phyloP scores from a whole-genome alignment of 768 basidiomycete species.

The Serendipita sp. region DNA sequence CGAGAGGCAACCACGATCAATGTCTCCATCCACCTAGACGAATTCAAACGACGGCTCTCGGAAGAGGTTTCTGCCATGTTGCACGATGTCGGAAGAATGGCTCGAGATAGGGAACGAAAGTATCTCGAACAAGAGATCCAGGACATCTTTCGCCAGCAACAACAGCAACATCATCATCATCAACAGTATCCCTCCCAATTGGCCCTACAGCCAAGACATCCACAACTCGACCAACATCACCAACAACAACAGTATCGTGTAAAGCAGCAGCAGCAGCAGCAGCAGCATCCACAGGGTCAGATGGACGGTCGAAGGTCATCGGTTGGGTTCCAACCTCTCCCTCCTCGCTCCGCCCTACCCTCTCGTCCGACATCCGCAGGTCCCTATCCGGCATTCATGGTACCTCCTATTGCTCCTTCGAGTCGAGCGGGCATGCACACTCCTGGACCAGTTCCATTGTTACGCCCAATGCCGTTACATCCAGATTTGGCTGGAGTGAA shows the following conservation, averaged over 20 bases:
- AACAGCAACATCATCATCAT: background rate
- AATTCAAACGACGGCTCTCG: conserved; percentile 68
- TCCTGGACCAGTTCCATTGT: background rate
- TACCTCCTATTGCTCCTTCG: background rate
- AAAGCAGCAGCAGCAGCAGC: too few relatives aligned
- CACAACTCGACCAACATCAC: background rate
- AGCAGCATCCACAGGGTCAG: too few relatives aligned
- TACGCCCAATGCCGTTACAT: too few relatives aligned
- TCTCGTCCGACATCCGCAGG: background rate
- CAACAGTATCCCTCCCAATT: background rate
- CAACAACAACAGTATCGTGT: too few relatives aligned
- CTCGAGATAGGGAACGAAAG: conserved; percentile 41
- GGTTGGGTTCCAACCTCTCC: background rate
- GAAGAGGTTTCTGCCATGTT: conserved; percentile 61
- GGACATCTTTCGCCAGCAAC: conserved; percentile 33
- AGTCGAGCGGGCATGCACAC: background rate
- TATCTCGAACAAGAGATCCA: conserved; percentile 53
- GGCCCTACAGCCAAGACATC: background rate
- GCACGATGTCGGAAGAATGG: conserved; percentile 48
- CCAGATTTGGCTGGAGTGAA: too few relatives aligned
- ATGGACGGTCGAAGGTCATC: too few relatives aligned
- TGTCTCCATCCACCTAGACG: conserved; percentile 69
- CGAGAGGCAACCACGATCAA: conserved; percentile 82
- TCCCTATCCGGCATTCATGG: conserved; percentile 1
- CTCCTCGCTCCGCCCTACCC: background rate